Base-by-base conservation (phyloP, 148 eudicot genomes). In the Fagopyrum esculentum region DNA sequence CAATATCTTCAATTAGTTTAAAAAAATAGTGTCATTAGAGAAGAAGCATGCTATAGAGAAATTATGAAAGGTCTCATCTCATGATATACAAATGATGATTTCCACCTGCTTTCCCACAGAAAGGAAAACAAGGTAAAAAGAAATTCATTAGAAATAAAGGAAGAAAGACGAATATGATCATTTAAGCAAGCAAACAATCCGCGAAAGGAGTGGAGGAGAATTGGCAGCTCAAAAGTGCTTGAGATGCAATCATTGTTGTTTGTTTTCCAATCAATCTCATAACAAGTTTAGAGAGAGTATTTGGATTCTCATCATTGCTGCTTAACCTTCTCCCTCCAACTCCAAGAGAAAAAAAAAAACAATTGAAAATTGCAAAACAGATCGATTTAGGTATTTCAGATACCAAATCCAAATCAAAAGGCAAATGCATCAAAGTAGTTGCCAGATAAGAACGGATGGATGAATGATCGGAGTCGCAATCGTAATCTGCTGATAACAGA, bases 401-500 rank as follows among this genome's bases (percentile, higher is more conserved):
- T 9, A 22, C 68, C 9, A 22, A 26, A 26, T 44, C 50, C 11
- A 40, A 48, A 19, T 70, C 0, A 6, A 80, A 22, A 54, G 64
- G 55, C 76, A 74, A 40, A 73, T 73, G 64, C 75, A 43, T 51
- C 75, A 61, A 50, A 35, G 51, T 50, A 29, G 46, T 73, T 45
- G 61, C 50, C 61, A 52, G 5, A 40, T 13, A 50, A 26, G 35
- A 10, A 5, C 3, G 57, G 63, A 55, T 35, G 57, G 9, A 45
- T 76, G 84, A 76, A 82, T 81, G 80, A 74, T 55, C 68, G 50
- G 50, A 56, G 50, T 74, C 48, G 50, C 56, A 66, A 74, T 74
- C 63, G 9, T 15, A 29, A 16, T 73, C 40, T 30, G 17, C 9
- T 74, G 55, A 74, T 45, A 69, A 74, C 40, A 19, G 69, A 57